A percentile compares a stretch with the other conserved stretches of the same genome.
Conservation (phyloP, 164 flowering plant genomes). For the Houttuynia cordata region DNA sequence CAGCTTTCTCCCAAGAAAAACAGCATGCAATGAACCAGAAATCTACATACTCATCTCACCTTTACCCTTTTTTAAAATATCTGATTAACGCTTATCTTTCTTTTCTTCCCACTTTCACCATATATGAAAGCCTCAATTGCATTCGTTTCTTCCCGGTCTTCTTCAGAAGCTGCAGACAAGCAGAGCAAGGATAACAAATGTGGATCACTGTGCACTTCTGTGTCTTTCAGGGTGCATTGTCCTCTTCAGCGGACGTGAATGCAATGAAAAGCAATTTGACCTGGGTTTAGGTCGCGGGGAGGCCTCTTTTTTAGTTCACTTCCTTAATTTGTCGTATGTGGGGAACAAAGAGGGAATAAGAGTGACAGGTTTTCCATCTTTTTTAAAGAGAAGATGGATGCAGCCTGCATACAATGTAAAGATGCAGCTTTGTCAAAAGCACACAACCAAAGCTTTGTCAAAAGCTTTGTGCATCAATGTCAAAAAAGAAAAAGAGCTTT, state of each 20-base stretch:
- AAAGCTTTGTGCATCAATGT: no score
- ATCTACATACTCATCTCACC: no score
- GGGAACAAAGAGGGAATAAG: conserved; percentile 1
- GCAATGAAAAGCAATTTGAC: conserved; percentile 4
- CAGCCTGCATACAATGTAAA: not conserved
- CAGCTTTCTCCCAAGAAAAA: no score
- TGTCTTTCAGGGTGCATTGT: not conserved
- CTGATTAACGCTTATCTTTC: not conserved
- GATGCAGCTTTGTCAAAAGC: not conserved
- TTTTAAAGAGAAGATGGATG: not conserved
- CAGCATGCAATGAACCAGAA: not conserved
- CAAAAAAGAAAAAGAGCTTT: no score
- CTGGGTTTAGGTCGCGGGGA: conserved; percentile 1
- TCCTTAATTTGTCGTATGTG: not conserved
- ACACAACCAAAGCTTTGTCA: no score
- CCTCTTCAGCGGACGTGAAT: not conserved
- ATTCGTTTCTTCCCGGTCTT: not conserved
- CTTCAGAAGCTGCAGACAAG: not conserved
- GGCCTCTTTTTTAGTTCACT: not conserved
- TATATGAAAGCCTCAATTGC: not conserved
- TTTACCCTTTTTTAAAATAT: no score
- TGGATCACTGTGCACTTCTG: not conserved
- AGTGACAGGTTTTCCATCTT: conserved; percentile 1
- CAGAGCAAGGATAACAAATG: not conserved
- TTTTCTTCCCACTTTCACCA: conserved; percentile 1